A percentile compares a stretch with the other conserved stretches of the same genome.
These are phyloP conservation scores for Trichoderma arundinaceum DNA, from an alignment of 2,329 filamentous ascomycete genomes.

Conservation along the genomic window DNA sequence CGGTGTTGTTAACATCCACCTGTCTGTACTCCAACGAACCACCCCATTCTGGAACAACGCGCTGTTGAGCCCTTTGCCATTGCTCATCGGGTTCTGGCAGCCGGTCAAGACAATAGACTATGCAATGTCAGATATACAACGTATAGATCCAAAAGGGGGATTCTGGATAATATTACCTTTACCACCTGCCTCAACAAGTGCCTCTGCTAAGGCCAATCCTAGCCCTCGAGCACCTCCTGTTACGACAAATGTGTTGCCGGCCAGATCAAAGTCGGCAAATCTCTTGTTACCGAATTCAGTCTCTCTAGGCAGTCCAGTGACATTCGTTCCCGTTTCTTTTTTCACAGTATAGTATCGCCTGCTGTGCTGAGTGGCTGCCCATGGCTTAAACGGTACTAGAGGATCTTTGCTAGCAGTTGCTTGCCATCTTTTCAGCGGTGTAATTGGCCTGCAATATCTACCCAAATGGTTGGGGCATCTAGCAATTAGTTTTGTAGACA, in stretches of 20 bases:
- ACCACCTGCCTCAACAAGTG: conserved; percentile 75
- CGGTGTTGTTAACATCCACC: conserved; percentile 79
- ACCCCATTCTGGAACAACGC: conserved; percentile 16
- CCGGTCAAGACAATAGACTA: conserved; percentile 64
- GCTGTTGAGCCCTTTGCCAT: conserved; percentile 60
- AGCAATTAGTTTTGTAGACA: neutral
- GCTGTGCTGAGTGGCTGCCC: neutral
- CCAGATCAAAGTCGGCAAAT: conserved; percentile 73
- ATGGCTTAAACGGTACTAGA: neutral
- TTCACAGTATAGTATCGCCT: neutral
- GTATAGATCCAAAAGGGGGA: neutral
- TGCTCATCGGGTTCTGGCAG: conserved; percentile 57
- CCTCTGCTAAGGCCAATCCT: conserved; percentile 75
- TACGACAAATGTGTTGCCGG: conserved; percentile 70
- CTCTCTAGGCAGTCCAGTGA: neutral
- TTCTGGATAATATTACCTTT: conserved; percentile 51
- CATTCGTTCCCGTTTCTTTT: neutral
- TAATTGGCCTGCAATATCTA: neutral
- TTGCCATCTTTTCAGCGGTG: neutral
- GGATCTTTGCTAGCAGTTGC: neutral
- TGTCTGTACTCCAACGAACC: conserved; percentile 64
- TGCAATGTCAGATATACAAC: neutral
- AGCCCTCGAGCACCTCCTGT: conserved; percentile 75
- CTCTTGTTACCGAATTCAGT: conserved; percentile 42
- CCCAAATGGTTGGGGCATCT: neutral